Conservation (phyloP, 2,329 filamentous ascomycete genomes). For the Cercospora beticola region DNA sequence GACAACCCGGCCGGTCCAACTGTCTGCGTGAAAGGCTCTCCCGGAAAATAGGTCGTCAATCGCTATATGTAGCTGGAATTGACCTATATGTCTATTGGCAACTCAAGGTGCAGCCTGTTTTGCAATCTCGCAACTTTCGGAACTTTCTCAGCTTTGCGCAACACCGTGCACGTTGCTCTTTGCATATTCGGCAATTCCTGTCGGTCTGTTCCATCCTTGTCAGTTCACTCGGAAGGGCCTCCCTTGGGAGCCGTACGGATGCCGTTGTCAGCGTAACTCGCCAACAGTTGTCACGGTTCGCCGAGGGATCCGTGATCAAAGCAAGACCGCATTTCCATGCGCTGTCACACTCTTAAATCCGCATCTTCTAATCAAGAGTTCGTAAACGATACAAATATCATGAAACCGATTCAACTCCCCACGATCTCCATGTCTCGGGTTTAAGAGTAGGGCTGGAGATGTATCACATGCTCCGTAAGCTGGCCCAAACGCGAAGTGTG, state of each 20-base stretch:
- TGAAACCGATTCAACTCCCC: background rate
- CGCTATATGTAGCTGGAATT: background rate
- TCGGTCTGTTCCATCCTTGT: background rate
- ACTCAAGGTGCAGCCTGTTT: background rate
- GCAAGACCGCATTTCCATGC: background rate
- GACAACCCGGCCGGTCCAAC: slow-evolving; percentile 23
- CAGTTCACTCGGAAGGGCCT: background rate
- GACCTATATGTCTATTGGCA: background rate
- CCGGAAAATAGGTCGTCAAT: slow-evolving; percentile 11
- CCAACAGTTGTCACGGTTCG: background rate
- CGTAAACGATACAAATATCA: background rate
- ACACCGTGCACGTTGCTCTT: background rate
- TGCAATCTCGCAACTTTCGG: background rate
- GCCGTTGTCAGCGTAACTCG: background rate
- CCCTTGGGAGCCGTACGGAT: background rate
- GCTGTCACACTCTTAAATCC: background rate
- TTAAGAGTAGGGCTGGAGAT: background rate
- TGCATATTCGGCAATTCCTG: background rate
- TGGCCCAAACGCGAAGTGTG: background rate
- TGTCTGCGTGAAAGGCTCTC: slow-evolving; percentile 21
- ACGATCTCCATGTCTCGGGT: background rate
- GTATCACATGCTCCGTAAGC: background rate
- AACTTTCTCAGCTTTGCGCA: background rate
- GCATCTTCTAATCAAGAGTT: background rate
- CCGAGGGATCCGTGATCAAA: background rate